Percentiles rank a stretch among this genome's conserved stretches.
phyloP scores from a whole-genome alignment of 768 basidiomycete genomes.

The Hydnomerulius pinastri region DNA sequence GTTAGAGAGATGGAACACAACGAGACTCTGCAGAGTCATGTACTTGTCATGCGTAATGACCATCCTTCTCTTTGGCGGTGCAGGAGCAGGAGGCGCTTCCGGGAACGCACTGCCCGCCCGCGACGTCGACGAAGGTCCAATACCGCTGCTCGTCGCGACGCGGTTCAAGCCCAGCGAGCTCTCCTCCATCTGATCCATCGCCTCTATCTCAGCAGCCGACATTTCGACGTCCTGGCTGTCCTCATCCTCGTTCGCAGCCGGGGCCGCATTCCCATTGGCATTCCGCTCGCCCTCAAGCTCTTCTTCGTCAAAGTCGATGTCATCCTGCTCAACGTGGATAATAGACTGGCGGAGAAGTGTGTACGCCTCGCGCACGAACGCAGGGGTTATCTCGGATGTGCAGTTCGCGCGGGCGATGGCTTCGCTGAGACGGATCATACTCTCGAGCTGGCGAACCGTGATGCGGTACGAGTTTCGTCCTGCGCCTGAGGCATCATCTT shows the following conservation, averaged over 20 bases:
- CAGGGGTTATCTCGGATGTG: constrained; percentile 93
- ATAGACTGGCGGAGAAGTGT: constrained; percentile 93
- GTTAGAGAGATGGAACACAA: constrained; percentile 79
- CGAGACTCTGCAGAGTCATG: constrained; percentile 83
- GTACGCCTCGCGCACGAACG: constrained; percentile 95
- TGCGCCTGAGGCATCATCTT: constrained; percentile 88
- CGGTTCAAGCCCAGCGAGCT: constrained; percentile 44
- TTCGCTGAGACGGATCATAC: constrained; percentile 97
- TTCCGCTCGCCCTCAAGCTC: constrained; percentile 62
- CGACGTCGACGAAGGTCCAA: constrained; percentile 34
- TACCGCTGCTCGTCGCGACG: constrained; percentile 37
- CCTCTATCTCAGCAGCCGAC: constrained; percentile 60
- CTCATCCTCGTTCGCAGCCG: constrained; percentile 40
- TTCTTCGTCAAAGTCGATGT: constrained; percentile 96
- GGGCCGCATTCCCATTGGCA: constrained; percentile 36
- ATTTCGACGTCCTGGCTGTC: constrained; percentile 66
- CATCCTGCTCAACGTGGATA: constrained; percentile 99
- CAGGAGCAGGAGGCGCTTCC: constrained; percentile 35
- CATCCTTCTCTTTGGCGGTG: constrained; percentile 71
- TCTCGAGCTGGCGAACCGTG: constrained; percentile 96
- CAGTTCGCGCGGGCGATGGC: constrained; percentile 98
- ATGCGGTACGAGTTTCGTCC: constrained; percentile 95
- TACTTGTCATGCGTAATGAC: constrained; percentile 97
- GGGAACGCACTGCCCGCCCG: constrained; percentile 28
- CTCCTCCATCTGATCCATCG: constrained; percentile 50